Base-by-base conservation (phyloP, 164 flowering plant species). In the Stephania cephalantha region DNA sequence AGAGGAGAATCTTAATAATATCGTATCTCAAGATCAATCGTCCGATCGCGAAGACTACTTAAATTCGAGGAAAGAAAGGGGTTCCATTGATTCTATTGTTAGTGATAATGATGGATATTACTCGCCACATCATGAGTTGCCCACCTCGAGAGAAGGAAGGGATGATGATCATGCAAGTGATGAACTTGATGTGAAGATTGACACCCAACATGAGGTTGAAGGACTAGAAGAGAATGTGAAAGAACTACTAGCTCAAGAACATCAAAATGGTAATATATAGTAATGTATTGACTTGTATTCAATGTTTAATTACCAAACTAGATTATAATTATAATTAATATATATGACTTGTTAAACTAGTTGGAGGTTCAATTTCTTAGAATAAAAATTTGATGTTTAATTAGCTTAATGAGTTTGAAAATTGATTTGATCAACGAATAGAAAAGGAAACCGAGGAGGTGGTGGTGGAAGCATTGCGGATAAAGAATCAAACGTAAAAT, bases 51-150 rank as follows among this genome's bases (percentile, higher is more conserved):
- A 35, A 35, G 42, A 58, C 12, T 79, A 52, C 31, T 75, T 74
- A 44, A 74, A 77, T 31, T 75, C 81, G 9, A 75, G 81, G 81
- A 79, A 79, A 53, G 81, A 79, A 4, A 78, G 68, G 13, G 81
- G 75, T 6, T 72, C 44, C 20, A 30, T 53, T 0, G 74, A 78
- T 12, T 63, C 74, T 18, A 44, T 65, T 50, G 67, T 44, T 15
- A 74, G 46, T 1, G 72, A 65, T 35, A 2, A 35, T 1, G 80
- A 75, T 1, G 66, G 61, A 4, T 68, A 63, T 22, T 78, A 73
- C 70, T 73, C 25, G 42, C 61, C 79, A 52, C 73, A 75, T 4
- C 65, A 61, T 20, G 69, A 63, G 30, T 50, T 9, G 9, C 13
- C 64, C 29, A 45, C 42, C 46, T 9, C 44, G 44, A 35, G 18